Conservation (phyloP, 192 early-diverging fungal genomes). For the Coemansia sp. region DNA sequence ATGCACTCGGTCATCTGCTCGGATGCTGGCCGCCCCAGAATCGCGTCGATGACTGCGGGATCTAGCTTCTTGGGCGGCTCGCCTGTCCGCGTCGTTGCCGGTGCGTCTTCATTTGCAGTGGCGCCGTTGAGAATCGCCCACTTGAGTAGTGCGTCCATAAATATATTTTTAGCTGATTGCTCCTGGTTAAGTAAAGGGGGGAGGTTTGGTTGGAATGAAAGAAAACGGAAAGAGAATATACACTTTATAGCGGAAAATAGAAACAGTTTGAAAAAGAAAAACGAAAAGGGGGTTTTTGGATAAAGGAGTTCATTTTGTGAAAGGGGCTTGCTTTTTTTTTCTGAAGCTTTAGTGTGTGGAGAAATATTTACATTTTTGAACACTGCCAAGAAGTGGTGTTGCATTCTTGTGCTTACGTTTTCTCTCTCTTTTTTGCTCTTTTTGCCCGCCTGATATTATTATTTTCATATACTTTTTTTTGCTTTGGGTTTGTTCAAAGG, state of each 20-base stretch:
- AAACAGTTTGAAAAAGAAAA: neutral
- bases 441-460: neutral
- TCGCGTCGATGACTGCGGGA: constrained; percentile 85
- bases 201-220: no score
- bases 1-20: constrained; percentile 85
- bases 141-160: constrained; percentile 76
- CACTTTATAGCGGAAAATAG: neutral
- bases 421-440: neutral
- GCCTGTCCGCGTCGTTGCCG: constrained; percentile 28
- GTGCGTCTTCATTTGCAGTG: constrained; percentile 68
- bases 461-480: neutral
- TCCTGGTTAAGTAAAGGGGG: neutral
- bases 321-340: no score
- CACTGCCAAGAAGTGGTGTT: neutral
- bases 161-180: neutral
- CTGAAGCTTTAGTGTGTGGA: no score
- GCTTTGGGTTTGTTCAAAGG: neutral
- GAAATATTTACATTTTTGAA: no score
- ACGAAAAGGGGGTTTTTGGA: neutral
- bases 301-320: neutral
- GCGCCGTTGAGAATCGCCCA: constrained; percentile 81
- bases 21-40: constrained; percentile 90
- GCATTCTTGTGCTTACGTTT: neutral
- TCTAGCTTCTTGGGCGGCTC: constrained; percentile 58
- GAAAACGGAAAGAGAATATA: neutral